These are phyloP conservation scores for Suhomyces faveliae DNA, from an alignment of 805 yeast species.

Conservation along the genomic window DNA sequence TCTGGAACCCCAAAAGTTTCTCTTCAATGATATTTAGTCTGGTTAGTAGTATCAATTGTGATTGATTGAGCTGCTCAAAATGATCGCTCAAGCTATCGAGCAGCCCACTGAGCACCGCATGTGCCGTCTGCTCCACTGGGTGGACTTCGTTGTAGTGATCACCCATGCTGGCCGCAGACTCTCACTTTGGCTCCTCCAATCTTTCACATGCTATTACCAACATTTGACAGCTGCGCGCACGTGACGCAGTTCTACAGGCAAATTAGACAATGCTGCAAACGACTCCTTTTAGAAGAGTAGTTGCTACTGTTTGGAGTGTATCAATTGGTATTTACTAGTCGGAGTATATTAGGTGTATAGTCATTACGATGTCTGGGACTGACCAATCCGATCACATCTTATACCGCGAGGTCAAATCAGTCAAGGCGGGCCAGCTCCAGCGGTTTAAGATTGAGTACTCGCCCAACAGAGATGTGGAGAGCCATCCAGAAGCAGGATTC, in stretches of 20 bases:
- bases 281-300: neutral
- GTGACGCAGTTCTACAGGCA: neutral
- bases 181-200: too few relatives aligned
- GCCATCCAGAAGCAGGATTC: conserved; percentile 11
- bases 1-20: conserved; percentile 26
- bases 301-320: too few relatives aligned
- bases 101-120: conserved; percentile 52
- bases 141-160: conserved; percentile 38
- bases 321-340: too few relatives aligned
- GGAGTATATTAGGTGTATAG: too few relatives aligned
- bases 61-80: conserved; percentile 52
- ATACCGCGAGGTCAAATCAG: conserved; percentile 40
- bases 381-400: conserved; percentile 12
- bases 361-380: neutral
- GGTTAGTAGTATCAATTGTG: conserved; percentile 53
- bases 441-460: conserved; percentile 53
- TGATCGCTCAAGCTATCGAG: conserved; percentile 51
- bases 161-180: neutral
- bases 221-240: neutral
- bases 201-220: conserved; percentile 1
- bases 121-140: conserved; percentile 60
- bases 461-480: conserved; percentile 26
- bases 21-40: conserved; percentile 45
- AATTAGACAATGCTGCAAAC: neutral
- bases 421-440: conserved; percentile 60